Percentiles rank a stretch among this genome's conserved stretches.
Conservation (phyloP, 306 rosid species). For the Luffa acutangula region DNA sequence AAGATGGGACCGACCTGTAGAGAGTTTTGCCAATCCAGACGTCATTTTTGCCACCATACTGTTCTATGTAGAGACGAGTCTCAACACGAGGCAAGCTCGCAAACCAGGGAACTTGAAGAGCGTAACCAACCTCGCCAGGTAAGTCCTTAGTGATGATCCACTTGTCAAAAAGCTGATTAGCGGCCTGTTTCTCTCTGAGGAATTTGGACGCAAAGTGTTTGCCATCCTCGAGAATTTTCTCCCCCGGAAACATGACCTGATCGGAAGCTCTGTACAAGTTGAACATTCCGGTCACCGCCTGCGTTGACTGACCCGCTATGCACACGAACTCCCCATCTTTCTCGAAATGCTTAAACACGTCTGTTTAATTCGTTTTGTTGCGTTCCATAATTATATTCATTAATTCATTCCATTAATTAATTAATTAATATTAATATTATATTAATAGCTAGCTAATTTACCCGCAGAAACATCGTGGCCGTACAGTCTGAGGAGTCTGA, state of each 20-base stretch:
- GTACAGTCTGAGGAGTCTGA: constrained; percentile 55
- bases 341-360: constrained; percentile 68
- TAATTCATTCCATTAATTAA: no score
- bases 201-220: constrained; percentile 46
- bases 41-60: constrained; percentile 70
- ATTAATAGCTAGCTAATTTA: no score
- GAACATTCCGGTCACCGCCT: constrained; percentile 81
- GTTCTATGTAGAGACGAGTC: constrained; percentile 67
- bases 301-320: constrained; percentile 58
- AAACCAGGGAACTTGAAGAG: constrained; percentile 79
- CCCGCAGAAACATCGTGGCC: constrained; percentile 59
- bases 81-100: constrained; percentile 69
- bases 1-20: no score
- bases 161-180: constrained; percentile 62
- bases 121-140: constrained; percentile 72
- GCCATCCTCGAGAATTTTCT: constrained; percentile 56
- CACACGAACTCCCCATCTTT: constrained; percentile 67
- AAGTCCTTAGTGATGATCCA: constrained; percentile 80
- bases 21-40: constrained; percentile 98
- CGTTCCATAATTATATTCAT: no score
- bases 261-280: constrained; percentile 52
- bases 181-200: constrained; percentile 42
- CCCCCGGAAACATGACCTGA: constrained; percentile 58
- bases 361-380: no score
- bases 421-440: no score